phyloP scores from a whole-genome alignment of 768 basidiomycete genomes.

The Austroboletus eburneus region DNA sequence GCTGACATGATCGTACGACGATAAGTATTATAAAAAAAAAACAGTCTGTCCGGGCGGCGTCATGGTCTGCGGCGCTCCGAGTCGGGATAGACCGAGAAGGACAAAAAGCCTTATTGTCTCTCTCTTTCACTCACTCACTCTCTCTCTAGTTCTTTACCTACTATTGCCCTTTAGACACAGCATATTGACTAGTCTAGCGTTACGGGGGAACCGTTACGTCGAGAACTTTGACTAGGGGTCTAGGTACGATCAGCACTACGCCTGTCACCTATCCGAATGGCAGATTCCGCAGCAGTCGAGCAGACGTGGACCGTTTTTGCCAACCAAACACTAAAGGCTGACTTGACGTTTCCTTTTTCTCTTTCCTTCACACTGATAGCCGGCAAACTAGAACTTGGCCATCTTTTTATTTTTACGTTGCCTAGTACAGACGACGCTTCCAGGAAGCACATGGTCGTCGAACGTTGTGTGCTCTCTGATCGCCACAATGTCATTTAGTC shows the following conservation, averaged over 20 bases:
- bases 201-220: background rate
- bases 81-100: background rate
- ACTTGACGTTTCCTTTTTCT: slow-evolving; percentile 12
- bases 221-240: background rate
- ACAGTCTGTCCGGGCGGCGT: background rate
- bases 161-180: no score
- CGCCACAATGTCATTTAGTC: no score
- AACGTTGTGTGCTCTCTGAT: no score
- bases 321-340: background rate
- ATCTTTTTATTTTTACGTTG: no score
- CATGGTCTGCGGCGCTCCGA: background rate
- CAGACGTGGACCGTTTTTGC: slow-evolving; percentile 7
- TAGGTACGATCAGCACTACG: background rate
- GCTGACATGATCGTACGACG: no score
- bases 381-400: background rate
- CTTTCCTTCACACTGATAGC: background rate
- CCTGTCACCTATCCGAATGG: background rate
- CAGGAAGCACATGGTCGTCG: no score
- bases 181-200: background rate
- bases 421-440: no score
- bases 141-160: no score
- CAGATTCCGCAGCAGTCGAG: background rate
- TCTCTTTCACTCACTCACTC: no score
- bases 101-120: slow-evolving; percentile 11
- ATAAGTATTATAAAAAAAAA: no score